These are phyloP conservation scores for Bryoglossum gracile DNA, from an alignment of 495 filamentous ascomycete genomes.

Conservation along the genomic window DNA sequence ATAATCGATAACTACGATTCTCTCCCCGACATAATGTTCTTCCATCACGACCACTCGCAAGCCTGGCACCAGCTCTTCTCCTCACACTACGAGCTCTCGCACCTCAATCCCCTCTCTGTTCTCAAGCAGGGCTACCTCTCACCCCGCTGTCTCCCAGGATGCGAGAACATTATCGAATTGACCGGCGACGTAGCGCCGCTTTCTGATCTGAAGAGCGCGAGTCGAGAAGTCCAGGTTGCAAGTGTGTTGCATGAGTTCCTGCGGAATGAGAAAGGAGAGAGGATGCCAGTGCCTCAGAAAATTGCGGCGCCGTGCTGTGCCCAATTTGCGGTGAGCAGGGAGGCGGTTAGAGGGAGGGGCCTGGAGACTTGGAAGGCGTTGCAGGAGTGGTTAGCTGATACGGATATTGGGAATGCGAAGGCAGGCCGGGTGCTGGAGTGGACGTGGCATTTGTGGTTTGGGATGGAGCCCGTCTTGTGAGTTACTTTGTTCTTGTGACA, in stretches of 20 bases:
- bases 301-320: slow-evolving; percentile 52
- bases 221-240: slow-evolving; percentile 6
- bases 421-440: slow-evolving; percentile 65
- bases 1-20: slow-evolving; percentile 44
- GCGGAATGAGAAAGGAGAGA: slow-evolving; percentile 1
- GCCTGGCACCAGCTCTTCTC: slow-evolving; percentile 35
- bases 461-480: slow-evolving; percentile 37
- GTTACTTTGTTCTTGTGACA: neutral
- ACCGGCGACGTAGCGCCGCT: slow-evolving; percentile 7
- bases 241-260: slow-evolving; percentile 10
- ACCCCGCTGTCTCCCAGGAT: slow-evolving; percentile 23
- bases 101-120: slow-evolving; percentile 37
- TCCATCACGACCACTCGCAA: slow-evolving; percentile 37
- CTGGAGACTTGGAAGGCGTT: slow-evolving; percentile 19
- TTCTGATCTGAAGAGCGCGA: slow-evolving; percentile 2
- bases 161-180: slow-evolving; percentile 15
- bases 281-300: slow-evolving; percentile 6
- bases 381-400: slow-evolving; percentile 15
- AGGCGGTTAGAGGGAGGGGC: slow-evolving; percentile 41
- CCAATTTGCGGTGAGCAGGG: slow-evolving; percentile 58
- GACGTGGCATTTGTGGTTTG: slow-evolving; percentile 62
- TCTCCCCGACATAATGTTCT: slow-evolving; percentile 41
- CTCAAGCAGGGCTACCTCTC: slow-evolving; percentile 42
- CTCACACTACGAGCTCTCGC: slow-evolving; percentile 23
- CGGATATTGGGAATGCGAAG: slow-evolving; percentile 35